A percentile compares a stretch with the other conserved stretches of the same genome.
Conservation (phyloP, 768 basidiomycete species). For the Floccularia luteovirens region DNA sequence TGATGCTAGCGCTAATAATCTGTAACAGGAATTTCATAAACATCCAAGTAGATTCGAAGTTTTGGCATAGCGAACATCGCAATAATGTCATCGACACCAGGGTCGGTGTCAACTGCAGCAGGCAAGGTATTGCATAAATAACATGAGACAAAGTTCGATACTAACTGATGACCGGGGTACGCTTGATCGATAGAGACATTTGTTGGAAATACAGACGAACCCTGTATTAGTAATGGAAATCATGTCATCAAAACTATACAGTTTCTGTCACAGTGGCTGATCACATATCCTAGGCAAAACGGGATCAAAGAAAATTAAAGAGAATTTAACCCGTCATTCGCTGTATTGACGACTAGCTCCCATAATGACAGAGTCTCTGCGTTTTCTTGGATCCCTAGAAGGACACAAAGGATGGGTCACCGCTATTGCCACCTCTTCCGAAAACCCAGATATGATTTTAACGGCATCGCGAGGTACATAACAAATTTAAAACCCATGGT, state of each 20-base stretch:
- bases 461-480: constrained; percentile 89
- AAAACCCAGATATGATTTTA: constrained; percentile 99
- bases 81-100: constrained; percentile 76
- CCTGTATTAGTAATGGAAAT: too few relatives aligned
- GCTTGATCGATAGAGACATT: too few relatives aligned
- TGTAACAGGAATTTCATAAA: constrained; percentile 14
- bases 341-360: constrained; percentile 19
- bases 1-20: constrained; percentile 71
- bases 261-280: constrained; percentile 62
- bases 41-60: background rate
- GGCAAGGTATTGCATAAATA: background rate
- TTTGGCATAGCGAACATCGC: constrained; percentile 50
- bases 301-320: too few relatives aligned
- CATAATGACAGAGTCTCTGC: constrained; percentile 77
- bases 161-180: constrained; percentile 65
- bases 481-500: constrained; percentile 12
- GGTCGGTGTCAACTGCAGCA: constrained; percentile 71
- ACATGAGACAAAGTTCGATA: background rate
- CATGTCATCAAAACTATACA: constrained; percentile 46
- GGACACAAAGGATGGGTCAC: constrained; percentile 99
- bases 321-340: too few relatives aligned
- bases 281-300: too few relatives aligned
- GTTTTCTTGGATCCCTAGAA: constrained; percentile 85
- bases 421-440: constrained; percentile 95
- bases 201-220: too few relatives aligned